Evolutionary conservation across 306 rosid species (phyloP).

Genomic region (Begonia fuchsioides): DNA sequence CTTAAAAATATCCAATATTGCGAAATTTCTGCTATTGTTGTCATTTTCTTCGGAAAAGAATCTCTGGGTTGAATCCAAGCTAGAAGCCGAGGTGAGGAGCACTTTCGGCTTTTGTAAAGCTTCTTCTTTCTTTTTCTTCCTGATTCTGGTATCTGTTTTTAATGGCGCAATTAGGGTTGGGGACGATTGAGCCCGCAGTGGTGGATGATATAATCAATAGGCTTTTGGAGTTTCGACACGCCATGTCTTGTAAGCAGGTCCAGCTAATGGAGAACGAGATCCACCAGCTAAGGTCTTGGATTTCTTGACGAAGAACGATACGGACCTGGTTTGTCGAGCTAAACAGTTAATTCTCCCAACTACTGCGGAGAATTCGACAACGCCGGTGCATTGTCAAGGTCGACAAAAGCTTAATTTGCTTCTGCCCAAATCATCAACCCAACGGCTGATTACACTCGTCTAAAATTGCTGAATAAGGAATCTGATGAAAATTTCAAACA

Average conservation of each 20-base stretch:
- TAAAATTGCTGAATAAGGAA: too few relatives aligned
- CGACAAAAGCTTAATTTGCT: slow-evolving; percentile 30
- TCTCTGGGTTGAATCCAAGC: not conserved
- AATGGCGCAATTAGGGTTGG: slow-evolving; percentile 17
- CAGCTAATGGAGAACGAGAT: slow-evolving; percentile 31
- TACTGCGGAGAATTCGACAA: slow-evolving; percentile 31
- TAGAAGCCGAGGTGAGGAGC: not conserved
- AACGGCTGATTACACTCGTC: too few relatives aligned
- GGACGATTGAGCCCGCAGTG: slow-evolving; percentile 15
- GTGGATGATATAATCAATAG: slow-evolving; percentile 26
- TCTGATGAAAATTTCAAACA: too few relatives aligned
- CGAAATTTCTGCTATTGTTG: too few relatives aligned
- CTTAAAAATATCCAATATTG: not conserved
- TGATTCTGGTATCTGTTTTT: not conserved
- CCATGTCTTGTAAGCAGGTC: slow-evolving; percentile 21
- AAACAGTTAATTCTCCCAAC: slow-evolving; percentile 27
- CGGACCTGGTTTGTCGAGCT: slow-evolving; percentile 31
- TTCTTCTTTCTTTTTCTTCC: not conserved
- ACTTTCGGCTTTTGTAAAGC: not conserved
- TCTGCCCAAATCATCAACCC: slow-evolving; percentile 29
- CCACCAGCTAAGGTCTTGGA: slow-evolving; percentile 16
- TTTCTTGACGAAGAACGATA: slow-evolving; percentile 13
- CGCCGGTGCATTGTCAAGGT: slow-evolving; percentile 33
- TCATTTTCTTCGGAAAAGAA: not conserved
- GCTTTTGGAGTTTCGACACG: slow-evolving; percentile 21